Evolutionary conservation across 2,329 filamentous ascomycete genomes (phyloP).

Genomic region (Clarireedia homoeocarpa): DNA sequence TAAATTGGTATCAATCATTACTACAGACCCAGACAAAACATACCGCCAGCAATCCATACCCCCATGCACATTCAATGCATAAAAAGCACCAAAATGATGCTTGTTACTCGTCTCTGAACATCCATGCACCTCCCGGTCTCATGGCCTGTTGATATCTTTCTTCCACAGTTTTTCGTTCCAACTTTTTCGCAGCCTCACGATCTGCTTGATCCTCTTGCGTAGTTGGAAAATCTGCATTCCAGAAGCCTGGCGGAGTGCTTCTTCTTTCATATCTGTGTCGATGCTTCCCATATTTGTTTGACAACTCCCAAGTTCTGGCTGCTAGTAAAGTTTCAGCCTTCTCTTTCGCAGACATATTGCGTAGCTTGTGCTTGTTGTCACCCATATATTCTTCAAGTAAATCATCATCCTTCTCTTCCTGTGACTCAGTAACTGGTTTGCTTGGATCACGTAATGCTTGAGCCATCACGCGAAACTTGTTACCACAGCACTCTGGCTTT

Average conservation of each 20-base stretch:
- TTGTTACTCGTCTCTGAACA: slow-evolving; percentile 66
- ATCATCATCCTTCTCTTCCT: slow-evolving; percentile 36
- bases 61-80: background rate
- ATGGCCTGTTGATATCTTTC: slow-evolving; percentile 77
- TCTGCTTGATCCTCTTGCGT: slow-evolving; percentile 73
- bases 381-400: slow-evolving; percentile 51
- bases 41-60: background rate
- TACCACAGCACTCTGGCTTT: slow-evolving; percentile 46
- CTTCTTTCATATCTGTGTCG: slow-evolving; percentile 64
- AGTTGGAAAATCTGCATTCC: slow-evolving; percentile 80
- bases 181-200: slow-evolving; percentile 53
- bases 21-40: background rate
- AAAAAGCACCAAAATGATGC: background rate
- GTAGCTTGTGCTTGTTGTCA: slow-evolving; percentile 45
- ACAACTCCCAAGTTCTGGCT: slow-evolving; percentile 64
- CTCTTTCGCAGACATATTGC: slow-evolving; percentile 52
- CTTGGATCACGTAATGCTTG: slow-evolving; percentile 16
- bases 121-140: slow-evolving; percentile 66
- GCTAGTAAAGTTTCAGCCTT: slow-evolving; percentile 62
- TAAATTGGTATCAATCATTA: background rate
- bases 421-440: slow-evolving; percentile 17
- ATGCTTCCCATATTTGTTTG: slow-evolving; percentile 71
- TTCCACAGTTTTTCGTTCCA: slow-evolving; percentile 57
- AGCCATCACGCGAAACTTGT: slow-evolving; percentile 26
- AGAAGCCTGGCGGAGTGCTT: slow-evolving; percentile 77